Base-by-base conservation (phyloP, 176 grass and related monocot genomes). In the Tuctoria greenei region DNA sequence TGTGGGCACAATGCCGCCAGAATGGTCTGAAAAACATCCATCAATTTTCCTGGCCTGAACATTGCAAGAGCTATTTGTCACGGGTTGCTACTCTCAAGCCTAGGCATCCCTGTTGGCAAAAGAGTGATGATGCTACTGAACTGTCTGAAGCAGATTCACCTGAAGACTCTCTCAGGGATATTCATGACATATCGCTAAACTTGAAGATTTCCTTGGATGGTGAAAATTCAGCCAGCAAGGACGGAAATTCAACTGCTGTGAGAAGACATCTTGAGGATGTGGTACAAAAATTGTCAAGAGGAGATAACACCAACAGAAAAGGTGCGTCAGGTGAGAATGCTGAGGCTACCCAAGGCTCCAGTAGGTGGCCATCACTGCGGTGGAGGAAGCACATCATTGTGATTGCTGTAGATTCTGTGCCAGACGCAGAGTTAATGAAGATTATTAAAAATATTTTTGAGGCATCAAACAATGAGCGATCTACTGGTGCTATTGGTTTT, bases 11-110 rank as follows among this genome's bases (percentile, higher is more conserved):
- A 52, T 93, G 88, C 74, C 82, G 70, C 39, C 75, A 90, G 49
- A 93, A 90, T 83, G 88, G 88, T 78, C 82, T 90, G 71, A 85
- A 88, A 60, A 93, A 90, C 72, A 93, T 93, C 34, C 85, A 93
- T 69, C 79, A 82, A 74, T 93, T 93, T 77, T 93, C 91, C 23
- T 93, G 91, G 91, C 82, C 91, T 76, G 85, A 93, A 83, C 91
- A 93, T 81, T 93, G 91, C 78, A 90, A 88, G n/a, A 93, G 84
- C 49, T 93, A 93, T 77, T 73, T 93, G 62, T 83, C 83, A 74
- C 85, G 71, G 64, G 44, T 93, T 45, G 73, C 54, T 62, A 77
- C 74, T 2, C 82, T 86, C 66, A 85, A 87, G 71, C 79, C 79
- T 26, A 88, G 91, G 70, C 88, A 93, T 80, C 91, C 88, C 18